Base-by-base conservation (phyloP, 2,329 filamentous ascomycete species). In the Alternaria gaisen region DNA sequence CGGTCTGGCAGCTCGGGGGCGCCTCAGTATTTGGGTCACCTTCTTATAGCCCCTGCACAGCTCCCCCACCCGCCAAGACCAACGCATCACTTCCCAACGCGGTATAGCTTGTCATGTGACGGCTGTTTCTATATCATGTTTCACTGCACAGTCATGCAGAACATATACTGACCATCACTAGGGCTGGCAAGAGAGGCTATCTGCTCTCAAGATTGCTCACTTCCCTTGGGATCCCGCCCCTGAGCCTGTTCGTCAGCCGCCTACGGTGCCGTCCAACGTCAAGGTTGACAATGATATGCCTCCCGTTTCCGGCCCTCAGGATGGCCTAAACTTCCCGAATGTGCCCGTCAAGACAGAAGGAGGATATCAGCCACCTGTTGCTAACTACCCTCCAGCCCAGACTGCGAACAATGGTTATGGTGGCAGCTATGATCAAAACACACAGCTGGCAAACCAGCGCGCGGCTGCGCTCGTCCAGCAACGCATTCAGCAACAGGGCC, bases 171-270 rank as follows among this genome's bases (percentile, higher is more conserved):
- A 71, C 74, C 53, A 54, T 20, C 48, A 36, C 28, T 54, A 98
- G 94, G 92, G 90, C 82, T 99, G 95, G 95, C 94, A 98, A 84
- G 86, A 90, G 72, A 97, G 96, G 80, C 86, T 99, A 36, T 91
- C 94, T 1, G 88, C 89, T 69, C 88, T 96, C 67, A 88, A 91
- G 68, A 90, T 98, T 63, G 95, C 95, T 61, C 84, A 87, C 58
- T 97, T 98, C 77, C 94, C 95, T 11, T 99, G 95, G 95, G 95
- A 99, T 76, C 94, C 95, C 43, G 90, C 74, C 56, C 74, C 74
- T 22, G 75, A 77, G 58, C 89, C 91, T 53, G 86, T 87, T 53
- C 77, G 77, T 65, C 79, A 80, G 59, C 75, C 77, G 36, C 76
- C 79, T n/a, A 79, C 78, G 2, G 72, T 80, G 41, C 79, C 79